Percentiles rank a stretch among this genome's conserved stretches.
Evolutionary conservation across 2,329 filamentous ascomycete genomes (phyloP).

Genomic region (Neodidymelliopsis sp.): DNA sequence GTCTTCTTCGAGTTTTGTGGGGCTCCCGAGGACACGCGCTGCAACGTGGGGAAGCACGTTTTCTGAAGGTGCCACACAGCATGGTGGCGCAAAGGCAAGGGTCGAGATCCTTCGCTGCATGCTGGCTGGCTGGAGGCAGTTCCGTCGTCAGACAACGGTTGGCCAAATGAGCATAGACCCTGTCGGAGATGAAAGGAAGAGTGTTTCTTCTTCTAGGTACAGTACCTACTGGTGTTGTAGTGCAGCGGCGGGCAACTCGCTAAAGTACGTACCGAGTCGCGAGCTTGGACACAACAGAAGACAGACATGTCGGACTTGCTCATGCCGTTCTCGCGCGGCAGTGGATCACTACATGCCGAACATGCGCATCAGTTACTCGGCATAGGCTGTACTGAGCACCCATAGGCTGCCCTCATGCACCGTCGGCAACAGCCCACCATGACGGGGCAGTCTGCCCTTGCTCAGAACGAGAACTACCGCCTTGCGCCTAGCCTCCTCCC

Average conservation of each 20-base stretch:
- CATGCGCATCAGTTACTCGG: conserved; percentile 24
- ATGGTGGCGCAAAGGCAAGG: conserved; percentile 27
- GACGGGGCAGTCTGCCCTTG: conserved; percentile 22
- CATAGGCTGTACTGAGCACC: background rate
- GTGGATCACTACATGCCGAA: conserved; percentile 29
- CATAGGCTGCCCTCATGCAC: conserved; percentile 26
- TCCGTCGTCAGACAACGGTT: conserved; percentile 15
- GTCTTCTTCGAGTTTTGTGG: conserved; percentile 26
- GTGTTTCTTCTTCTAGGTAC: background rate
- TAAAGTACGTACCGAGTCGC: no score
- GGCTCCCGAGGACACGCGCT: conserved; percentile 36
- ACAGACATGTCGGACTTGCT: conserved; percentile 30
- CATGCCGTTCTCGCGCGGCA: conserved; percentile 27
- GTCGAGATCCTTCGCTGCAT: conserved; percentile 2
- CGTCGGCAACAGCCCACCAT: conserved; percentile 25
- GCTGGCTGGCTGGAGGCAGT: conserved; percentile 21
- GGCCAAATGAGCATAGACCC: conserved; percentile 12
- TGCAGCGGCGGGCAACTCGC: no score
- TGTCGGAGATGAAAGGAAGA: conserved; percentile 18
- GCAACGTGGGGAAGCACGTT: conserved; percentile 46
- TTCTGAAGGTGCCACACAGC: conserved; percentile 32
- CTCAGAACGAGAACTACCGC: conserved; percentile 12
- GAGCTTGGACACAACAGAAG: background rate
- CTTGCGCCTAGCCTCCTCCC: conserved; percentile 27
- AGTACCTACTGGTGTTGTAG: no score